Base-by-base conservation (phyloP, 208 protist species). In the Porcisia hertigi region DNA sequence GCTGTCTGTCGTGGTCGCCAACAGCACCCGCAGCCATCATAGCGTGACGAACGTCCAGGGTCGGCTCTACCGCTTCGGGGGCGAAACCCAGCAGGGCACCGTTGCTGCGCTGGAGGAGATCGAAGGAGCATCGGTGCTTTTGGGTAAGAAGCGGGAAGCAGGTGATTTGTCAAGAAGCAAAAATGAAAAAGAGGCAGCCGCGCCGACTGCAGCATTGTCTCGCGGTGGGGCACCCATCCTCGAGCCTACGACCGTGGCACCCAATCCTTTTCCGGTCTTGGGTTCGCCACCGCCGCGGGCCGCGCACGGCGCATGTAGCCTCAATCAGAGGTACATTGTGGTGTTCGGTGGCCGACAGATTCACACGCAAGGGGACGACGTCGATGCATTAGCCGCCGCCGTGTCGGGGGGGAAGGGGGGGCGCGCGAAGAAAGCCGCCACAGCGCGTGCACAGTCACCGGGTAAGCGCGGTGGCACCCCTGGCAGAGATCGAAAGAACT, bases 281-380 rank as follows among this genome's bases (percentile, higher is more conserved):
- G 75, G 39, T 65, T 83, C 20, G 55, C 76, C 16, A n/a, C 62
- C 77, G 5, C 77, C 88, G 4, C 88, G 90, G 34, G 86, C 90
- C 11, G 87, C 86, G 2, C 89, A 94, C 81, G 81, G 84, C 23
- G 86, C 88, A n/a, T 86, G 82, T 66, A 72, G 76, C 55, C 81
- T 96, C 39, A 69, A 75, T 39, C 74, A 89, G n/a, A 88, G 90
- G 4, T 94, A 88, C 77, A 76, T 96, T 43, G 59, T 94, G 58
- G 58, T 94, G 43, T 81, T 89, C 52, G 88, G 92, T 55, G 92
- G 92, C 18, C 86, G 90, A 7, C 81, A 86, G 53, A 71, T 93
- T 53, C 66, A 71, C 18, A 65, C 71, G 39, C 76, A 69, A 18
- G 45, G 39, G n/a, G 71, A 70, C 55, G 78, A 25, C 76, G 54